Evolutionary conservation across 495 filamentous ascomycete species (phyloP), one percentile per base, ranked within the genome.

Genomic region (Parathielavia appendiculata): DNA sequence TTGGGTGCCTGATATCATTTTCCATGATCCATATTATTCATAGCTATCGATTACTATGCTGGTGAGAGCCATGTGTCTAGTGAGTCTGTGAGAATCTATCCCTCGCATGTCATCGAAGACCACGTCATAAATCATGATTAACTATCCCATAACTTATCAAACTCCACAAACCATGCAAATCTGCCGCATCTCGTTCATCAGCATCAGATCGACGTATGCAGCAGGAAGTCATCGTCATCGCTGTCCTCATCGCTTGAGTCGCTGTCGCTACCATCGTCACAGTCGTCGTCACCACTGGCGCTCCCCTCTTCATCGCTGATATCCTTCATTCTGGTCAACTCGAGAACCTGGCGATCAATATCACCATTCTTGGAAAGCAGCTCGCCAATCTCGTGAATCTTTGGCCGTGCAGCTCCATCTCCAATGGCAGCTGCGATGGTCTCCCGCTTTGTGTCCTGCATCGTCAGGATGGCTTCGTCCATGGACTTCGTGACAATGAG

Each of bases 401-500:
- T 16, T n/a, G 8, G 13, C n/a, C 11, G 30, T 23, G 20, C 19
- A 3, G 35, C 14, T 1, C 35, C 19, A 4, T 51, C 52, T 9
- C 38, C 49, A 14, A 54, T 34, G 5, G 41, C 39, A 7, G 12
- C 16, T 0, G 17, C 26, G n/a, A 56, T 56, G 23, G 4, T 44
- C 6, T 5, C 32, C 14, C 40, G 22, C 52, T 71, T 71, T 1
- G 22, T 30, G 1, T 35, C 23, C 47, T 71, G 69, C 2, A 68
- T 26, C 3, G 69, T n/a, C 2, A 78, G 56, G 9, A 88, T 69
- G 0, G 69, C 63, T 5, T 75, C 66, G 56, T 89, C 84, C 20
- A 86, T 76, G 0, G 80, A 74, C 8, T 77, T 69, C 1, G 71
- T 52, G 0, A 79, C 75, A 0, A 82, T 67, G 17, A 88, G 67